Evolutionary conservation across 78 protist species (phyloP).

Genomic region (Cyanophora paradoxa): DNA sequence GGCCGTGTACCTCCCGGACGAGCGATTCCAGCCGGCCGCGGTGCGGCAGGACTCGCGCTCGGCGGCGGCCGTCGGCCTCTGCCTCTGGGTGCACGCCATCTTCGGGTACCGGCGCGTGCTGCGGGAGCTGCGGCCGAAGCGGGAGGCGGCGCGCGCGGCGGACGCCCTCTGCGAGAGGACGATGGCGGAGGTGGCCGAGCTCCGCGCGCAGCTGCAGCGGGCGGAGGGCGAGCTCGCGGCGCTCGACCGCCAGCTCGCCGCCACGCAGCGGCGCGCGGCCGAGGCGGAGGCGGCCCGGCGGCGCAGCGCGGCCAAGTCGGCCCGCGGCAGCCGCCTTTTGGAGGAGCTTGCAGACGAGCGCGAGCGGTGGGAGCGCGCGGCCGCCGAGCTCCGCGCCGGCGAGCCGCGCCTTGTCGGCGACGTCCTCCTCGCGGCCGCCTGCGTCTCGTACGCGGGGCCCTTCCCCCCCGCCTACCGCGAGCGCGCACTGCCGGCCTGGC

Average conservation of each 20-base stretch:
- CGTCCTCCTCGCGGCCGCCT: conserved; percentile 24
- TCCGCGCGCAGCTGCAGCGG: conserved; percentile 17
- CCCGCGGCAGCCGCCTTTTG: not conserved
- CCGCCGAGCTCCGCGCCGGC: not conserved
- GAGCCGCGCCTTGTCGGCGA: conserved; percentile 27
- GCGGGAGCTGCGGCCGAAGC: conserved; percentile 16
- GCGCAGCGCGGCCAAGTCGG: too few species aligned
- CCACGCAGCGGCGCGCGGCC: not conserved
- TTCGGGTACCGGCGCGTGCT: conserved; percentile 55
- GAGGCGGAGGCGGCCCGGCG: too few species aligned
- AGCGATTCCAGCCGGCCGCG: conserved; percentile 21
- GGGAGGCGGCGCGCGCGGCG: conserved; percentile 21
- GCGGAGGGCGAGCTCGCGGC: conserved; percentile 38
- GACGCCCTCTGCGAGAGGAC: not conserved
- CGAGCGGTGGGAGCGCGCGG: conserved; percentile 1
- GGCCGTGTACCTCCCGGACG: conserved; percentile 40
- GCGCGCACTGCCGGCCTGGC: not conserved
- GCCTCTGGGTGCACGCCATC: conserved; percentile 58
- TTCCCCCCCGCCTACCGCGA: conserved; percentile 14
- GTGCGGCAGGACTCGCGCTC: too few species aligned
- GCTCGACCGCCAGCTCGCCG: conserved; percentile 36
- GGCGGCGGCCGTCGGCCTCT: conserved; percentile 27
- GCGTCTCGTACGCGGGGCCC: conserved; percentile 27
- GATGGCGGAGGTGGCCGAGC: not conserved
- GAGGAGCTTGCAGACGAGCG: conserved; percentile 25